Evolutionary conservation across 331 rosid genomes (phyloP).

Genomic region (Acacia concinna): DNA sequence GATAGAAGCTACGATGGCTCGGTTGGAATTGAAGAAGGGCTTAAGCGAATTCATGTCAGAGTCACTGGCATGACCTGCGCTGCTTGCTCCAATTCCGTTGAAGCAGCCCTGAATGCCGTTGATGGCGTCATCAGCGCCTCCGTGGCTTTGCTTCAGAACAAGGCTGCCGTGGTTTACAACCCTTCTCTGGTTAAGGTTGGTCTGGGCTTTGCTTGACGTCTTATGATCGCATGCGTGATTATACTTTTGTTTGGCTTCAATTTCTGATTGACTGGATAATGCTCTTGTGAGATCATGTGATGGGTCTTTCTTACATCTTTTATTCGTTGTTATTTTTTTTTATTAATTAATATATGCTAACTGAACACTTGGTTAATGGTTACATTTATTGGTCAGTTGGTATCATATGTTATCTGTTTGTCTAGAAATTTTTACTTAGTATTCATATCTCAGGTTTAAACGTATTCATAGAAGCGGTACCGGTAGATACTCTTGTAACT

Average conservation of each 20-base stretch:
- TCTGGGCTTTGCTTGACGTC: background rate
- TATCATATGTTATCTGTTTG: no score
- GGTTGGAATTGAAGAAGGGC: conserved; percentile 29
- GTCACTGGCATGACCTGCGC: conserved; percentile 89
- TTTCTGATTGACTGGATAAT: background rate
- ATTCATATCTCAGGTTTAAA: background rate
- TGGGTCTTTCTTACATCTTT: background rate
- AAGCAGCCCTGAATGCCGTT: conserved; percentile 61
- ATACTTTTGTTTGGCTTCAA: background rate
- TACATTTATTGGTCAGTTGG: background rate
- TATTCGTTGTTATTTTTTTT: background rate
- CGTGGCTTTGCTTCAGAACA: conserved; percentile 84
- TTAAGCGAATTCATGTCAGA: conserved; percentile 64
- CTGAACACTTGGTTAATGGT: background rate
- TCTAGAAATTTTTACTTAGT: background rate
- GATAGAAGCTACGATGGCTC: conserved; percentile 5
- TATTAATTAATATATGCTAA: background rate
- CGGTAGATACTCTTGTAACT: background rate
- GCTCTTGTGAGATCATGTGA: background rate
- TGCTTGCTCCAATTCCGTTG: conserved; percentile 88
- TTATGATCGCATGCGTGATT: background rate
- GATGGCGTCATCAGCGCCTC: conserved; percentile 71
- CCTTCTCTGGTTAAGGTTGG: conserved; percentile 68
- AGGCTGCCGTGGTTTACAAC: conserved; percentile 72
- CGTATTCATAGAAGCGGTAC: background rate